These are phyloP conservation scores for Penicillium sp. DNA, from an alignment of 2,329 filamentous ascomycete genomes.

Conservation along the genomic window DNA sequence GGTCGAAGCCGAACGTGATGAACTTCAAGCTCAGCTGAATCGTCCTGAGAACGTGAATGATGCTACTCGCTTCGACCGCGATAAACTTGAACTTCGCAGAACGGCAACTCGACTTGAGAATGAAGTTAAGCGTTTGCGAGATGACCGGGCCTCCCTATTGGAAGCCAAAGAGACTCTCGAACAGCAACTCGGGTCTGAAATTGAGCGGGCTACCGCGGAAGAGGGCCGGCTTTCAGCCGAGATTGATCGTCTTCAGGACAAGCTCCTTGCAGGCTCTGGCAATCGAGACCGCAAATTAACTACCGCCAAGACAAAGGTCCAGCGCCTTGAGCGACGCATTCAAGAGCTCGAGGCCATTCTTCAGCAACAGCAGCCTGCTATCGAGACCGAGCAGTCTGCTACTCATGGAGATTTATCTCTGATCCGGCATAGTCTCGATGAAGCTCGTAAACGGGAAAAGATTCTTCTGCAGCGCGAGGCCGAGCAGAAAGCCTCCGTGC, in stretches of 20 bases:
- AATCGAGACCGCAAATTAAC: conserved; percentile 56
- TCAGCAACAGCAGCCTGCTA: conserved; percentile 60
- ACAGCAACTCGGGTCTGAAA: conserved; percentile 68
- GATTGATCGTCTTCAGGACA: conserved; percentile 58
- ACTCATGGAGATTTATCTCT: conserved; percentile 60
- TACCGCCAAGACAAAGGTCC: conserved; percentile 65
- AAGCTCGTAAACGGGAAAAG: conserved; percentile 69
- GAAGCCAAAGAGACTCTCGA: conserved; percentile 67
- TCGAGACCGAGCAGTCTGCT: conserved; percentile 41
- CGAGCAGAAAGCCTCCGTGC: conserved; percentile 66
- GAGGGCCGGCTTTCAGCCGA: conserved; percentile 64
- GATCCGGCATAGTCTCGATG: conserved; percentile 67
- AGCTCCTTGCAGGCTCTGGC: conserved; percentile 51
- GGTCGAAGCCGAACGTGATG: conserved; percentile 69
- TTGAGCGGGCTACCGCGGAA: conserved; percentile 69
- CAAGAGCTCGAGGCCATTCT: conserved; percentile 59
- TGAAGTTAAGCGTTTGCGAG: conserved; percentile 68
- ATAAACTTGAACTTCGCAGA: conserved; percentile 71
- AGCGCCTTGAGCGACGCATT: conserved; percentile 66
- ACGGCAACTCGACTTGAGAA: conserved; percentile 71
- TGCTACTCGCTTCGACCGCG: conserved; percentile 68
- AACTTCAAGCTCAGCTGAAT: conserved; percentile 66
- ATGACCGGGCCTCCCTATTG: conserved; percentile 65
- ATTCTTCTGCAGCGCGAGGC: conserved; percentile 70
- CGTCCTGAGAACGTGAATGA: conserved; percentile 61